Base-by-base conservation (phyloP, 768 basidiomycete species). In the Tulasnella sp. region DNA sequence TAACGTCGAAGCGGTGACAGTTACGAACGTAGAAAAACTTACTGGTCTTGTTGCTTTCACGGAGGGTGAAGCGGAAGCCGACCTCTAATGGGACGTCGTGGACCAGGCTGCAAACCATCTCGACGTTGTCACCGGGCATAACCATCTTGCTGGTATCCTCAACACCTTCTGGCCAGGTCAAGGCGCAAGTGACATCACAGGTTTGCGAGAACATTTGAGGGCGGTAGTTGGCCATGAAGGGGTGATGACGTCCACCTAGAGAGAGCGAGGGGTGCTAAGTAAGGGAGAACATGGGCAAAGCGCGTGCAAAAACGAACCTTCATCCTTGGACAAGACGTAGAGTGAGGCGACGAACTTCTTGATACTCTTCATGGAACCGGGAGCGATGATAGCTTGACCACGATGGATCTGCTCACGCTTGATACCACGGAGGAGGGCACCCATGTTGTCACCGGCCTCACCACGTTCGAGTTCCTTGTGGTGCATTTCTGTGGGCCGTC, bases 361-460 rank as follows among this genome's bases (percentile, higher is more conserved):
- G 81, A 93, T 91, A 23, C 93, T 88, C 85, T 96, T 97, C 86
- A 99, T 94, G 11, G 93, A 89, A 44, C 95, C 95, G 35, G 96
- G 95, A 44, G 90, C 88, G 81, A 91, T 89, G 83, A 99, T 89
- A 77, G 99, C 92, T 84, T 96, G 95, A 69, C 98, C 98, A 81
- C 98, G 93, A 80, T 90, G 89, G 83, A 99, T 87, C 85, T 99
- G 95, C 83, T 99, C 98, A 80, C 97, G 92, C 87, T 98, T 98
- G 85, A 98, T 87, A 83, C 98, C 96, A 85, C 98, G 95, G 70
- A 99, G 91, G 46, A 99, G 88, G 77, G 92, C 93, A 81, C 98
- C 98, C 95, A 99, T 98, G 88, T 99, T 99, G 86, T 99, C 98
- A 82, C 98, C 98, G 80, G 98, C 97, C 85, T 99, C 94, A 79